phyloP scores from a whole-genome alignment of 345 rosid genomes.

The Camelina hispida region DNA sequence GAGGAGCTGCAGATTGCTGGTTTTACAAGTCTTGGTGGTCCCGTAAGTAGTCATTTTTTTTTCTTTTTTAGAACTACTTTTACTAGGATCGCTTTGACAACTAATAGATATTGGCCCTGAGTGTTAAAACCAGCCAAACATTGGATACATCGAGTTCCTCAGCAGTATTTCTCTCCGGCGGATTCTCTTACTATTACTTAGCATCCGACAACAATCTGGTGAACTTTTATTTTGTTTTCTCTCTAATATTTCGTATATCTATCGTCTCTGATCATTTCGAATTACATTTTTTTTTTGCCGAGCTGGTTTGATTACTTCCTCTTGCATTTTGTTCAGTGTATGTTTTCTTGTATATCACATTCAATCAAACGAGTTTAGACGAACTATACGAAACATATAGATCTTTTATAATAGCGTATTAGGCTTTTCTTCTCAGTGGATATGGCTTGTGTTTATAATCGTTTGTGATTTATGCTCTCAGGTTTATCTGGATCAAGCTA shows the following conservation, averaged over 20 bases:
- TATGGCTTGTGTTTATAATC: neutral
- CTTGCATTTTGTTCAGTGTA: conserved; percentile 18
- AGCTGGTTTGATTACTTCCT: conserved; percentile 24
- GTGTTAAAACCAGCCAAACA: neutral
- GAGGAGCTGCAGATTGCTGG: conserved; percentile 82
- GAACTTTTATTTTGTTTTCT: conserved; percentile 5
- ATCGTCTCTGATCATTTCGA: conserved; percentile 3
- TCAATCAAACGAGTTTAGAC: conserved; percentile 2
- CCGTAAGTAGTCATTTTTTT: conserved; percentile 53
- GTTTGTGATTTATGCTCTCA: conserved; percentile 39
- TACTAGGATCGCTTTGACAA: neutral
- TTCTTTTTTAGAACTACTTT: neutral
- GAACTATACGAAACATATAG: neutral
- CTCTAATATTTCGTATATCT: neutral
- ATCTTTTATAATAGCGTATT: neutral
- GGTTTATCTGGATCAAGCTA: conserved; percentile 76
- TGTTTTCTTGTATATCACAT: conserved; percentile 3
- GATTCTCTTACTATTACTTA: conserved; percentile 68
- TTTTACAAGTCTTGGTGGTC: conserved; percentile 84
- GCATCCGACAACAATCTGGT: conserved; percentile 68
- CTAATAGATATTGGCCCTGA: conserved; percentile 1
- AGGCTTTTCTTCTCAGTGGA: conserved; percentile 17
- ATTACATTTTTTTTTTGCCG: neutral
- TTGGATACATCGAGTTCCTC: neutral
- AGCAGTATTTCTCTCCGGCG: conserved; percentile 58